Conservation (phyloP, 2,329 filamentous ascomycete genomes). For the Aspergillus thermomutatus region DNA sequence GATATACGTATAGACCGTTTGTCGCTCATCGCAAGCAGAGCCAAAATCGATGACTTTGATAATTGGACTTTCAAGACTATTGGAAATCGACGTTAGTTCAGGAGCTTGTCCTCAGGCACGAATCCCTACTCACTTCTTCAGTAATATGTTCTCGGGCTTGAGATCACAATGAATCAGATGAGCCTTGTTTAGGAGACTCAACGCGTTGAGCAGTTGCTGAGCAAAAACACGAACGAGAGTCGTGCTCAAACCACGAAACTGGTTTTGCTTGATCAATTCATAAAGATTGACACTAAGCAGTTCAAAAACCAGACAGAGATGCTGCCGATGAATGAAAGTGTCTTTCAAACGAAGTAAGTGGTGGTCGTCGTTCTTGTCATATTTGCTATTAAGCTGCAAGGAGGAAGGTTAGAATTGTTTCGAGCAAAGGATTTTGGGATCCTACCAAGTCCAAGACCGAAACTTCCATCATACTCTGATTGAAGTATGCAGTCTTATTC, state of each 20-base stretch:
- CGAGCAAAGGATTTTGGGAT: constrained; percentile 4
- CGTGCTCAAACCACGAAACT: constrained; percentile 94
- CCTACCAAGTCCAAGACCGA: constrained; percentile 90
- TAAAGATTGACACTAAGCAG: constrained; percentile 96
- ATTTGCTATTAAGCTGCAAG: constrained; percentile 84
- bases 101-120: background rate
- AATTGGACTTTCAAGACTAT: constrained; percentile 86
- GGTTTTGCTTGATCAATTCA: constrained; percentile 98
- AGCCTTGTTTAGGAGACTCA: constrained; percentile 91
- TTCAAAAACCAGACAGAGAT: constrained; percentile 95
- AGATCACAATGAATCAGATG: constrained; percentile 96
- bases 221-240: constrained; percentile 96
- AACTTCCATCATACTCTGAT: constrained; percentile 99
- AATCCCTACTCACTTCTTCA: constrained; percentile 70
- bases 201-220: constrained; percentile 88
- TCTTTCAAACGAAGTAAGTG: constrained; percentile 92
- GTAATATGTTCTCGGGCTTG: constrained; percentile 94
- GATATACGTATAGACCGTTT: constrained; percentile 99
- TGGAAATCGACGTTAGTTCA: constrained; percentile 10
- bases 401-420: constrained; percentile 17
- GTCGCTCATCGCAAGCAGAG: constrained; percentile 94
- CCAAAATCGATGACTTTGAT: constrained; percentile 99
- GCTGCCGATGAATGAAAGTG: constrained; percentile 96
- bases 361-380: constrained; percentile 99
- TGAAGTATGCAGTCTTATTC: constrained; percentile 98